Percentiles rank a stretch among this genome's conserved stretches.
Evolutionary conservation across 208 protist species (phyloP).

Genomic region (Acanthamoeba polyphaga): DNA sequence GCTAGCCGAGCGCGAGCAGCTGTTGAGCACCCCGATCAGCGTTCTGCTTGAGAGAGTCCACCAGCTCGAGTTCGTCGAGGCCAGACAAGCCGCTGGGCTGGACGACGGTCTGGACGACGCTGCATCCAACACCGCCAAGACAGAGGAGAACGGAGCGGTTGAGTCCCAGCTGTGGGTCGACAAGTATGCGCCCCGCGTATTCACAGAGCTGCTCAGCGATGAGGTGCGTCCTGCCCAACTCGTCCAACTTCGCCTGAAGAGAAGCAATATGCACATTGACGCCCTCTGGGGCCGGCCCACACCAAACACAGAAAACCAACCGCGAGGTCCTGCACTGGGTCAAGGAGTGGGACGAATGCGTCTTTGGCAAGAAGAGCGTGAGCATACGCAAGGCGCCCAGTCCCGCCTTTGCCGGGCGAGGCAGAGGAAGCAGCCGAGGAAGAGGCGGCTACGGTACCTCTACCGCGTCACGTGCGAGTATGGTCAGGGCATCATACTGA

Average conservation of each 20-base stretch:
- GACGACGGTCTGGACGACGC: not conserved
- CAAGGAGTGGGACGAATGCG: slow-evolving; percentile 71
- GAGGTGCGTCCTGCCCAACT: not conserved
- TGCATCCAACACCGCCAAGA: not conserved
- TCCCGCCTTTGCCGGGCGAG: not conserved
- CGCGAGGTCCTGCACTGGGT: slow-evolving; percentile 66
- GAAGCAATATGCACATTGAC: too few relatives aligned
- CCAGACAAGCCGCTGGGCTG: not conserved
- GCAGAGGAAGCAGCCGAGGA: not conserved
- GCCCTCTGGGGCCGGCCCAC: too few relatives aligned
- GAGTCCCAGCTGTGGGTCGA: slow-evolving; percentile 71
- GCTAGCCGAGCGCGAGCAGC: slow-evolving; percentile 15
- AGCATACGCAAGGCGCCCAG: not conserved
- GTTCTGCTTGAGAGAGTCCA: slow-evolving; percentile 33
- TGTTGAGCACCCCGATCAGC: slow-evolving; percentile 36
- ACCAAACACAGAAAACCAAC: slow-evolving; percentile 54
- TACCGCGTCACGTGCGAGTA: not conserved
- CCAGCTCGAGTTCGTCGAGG: slow-evolving; percentile 37
- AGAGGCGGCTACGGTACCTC: not conserved
- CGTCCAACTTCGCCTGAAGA: too few relatives aligned
- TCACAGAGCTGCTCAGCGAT: slow-evolving; percentile 68
- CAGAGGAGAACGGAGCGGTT: not conserved
- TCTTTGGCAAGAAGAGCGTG: slow-evolving; percentile 72
- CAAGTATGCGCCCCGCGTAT: slow-evolving; percentile 45
- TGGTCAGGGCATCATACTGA: not conserved